phyloP scores from a whole-genome alignment of 1,284 basidiomycete species.

The Heterobasidion occidentale region DNA sequence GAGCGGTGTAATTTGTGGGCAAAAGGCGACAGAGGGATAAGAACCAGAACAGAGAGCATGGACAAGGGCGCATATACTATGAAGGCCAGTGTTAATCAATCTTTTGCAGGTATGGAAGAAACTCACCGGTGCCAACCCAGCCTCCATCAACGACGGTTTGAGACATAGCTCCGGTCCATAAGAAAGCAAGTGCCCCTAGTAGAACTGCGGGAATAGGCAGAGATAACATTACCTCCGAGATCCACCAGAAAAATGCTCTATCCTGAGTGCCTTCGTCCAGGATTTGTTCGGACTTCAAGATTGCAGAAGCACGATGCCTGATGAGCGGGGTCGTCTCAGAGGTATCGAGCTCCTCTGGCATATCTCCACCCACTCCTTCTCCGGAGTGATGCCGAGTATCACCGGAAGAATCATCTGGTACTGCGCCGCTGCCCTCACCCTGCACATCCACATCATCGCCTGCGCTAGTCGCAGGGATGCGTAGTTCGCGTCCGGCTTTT shows the following conservation, averaged over 20 bases:
- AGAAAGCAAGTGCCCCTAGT: constrained; percentile 43
- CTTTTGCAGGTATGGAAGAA: neutral
- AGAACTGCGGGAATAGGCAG: constrained; percentile 53
- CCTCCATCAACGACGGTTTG: constrained; percentile 67
- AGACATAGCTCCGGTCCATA: constrained; percentile 41
- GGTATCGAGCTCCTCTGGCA: constrained; percentile 26
- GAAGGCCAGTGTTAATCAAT: constrained; percentile 2
- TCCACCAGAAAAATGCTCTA: constrained; percentile 50
- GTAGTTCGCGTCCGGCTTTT: constrained; percentile 11
- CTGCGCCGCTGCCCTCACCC: neutral
- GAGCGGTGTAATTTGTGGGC: constrained; percentile 42
- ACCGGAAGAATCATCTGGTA: neutral
- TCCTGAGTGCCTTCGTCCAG: constrained; percentile 14
- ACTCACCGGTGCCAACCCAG: constrained; percentile 11
- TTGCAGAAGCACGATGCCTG: neutral
- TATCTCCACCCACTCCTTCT: neutral
- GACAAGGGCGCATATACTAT: constrained; percentile 47
- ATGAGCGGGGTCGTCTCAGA: constrained; percentile 44
- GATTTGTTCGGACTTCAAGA: neutral
- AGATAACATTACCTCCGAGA: constrained; percentile 47
- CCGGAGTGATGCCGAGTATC: neutral
- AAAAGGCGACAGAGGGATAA: constrained; percentile 59
- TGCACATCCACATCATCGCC: constrained; percentile 9
- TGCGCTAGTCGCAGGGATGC: neutral
- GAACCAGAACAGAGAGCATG: constrained; percentile 37